These are phyloP conservation scores for Agrocybe pediades DNA, from an alignment of 768 basidiomycete species.

Conservation along the genomic window DNA sequence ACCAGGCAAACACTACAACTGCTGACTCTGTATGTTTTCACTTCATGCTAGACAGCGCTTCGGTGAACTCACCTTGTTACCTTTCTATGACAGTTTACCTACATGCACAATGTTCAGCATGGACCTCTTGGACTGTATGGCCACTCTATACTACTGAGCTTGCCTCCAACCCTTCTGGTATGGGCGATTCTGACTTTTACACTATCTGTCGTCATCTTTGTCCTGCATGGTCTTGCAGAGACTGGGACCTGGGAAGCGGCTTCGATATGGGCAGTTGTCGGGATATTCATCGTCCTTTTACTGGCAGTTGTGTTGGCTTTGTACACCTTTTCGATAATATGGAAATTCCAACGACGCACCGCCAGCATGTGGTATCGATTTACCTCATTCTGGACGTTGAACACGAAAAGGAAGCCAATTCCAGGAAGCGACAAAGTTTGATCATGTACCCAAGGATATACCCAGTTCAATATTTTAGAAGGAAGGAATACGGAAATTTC, in stretches of 20 bases:
- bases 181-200: conserved; percentile 56
- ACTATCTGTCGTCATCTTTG: conserved; percentile 45
- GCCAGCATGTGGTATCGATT: conserved; percentile 20
- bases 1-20: conserved; percentile 47
- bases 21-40: conserved; percentile 42
- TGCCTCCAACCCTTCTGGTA: conserved; percentile 55
- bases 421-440: neutral
- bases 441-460: neutral
- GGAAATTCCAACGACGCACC: conserved; percentile 42
- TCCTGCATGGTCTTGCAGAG: conserved; percentile 34
- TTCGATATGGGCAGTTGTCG: conserved; percentile 43
- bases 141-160: conserved; percentile 50
- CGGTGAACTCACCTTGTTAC: neutral
- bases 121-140: conserved; percentile 47
- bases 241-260: conserved; percentile 21
- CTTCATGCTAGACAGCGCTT: neutral
- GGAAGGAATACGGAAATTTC: no score
- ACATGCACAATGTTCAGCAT: conserved; percentile 53
- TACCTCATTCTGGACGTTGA: conserved; percentile 15
- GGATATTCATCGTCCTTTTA: conserved; percentile 41
- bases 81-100: conserved; percentile 41
- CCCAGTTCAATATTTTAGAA: no score
- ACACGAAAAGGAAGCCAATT: neutral
- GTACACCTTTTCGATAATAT: conserved; percentile 51
- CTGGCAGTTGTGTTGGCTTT: conserved; percentile 38